phyloP scores from a whole-genome alignment of 352 stramenopile species.

The Pythium myriotylum region DNA sequence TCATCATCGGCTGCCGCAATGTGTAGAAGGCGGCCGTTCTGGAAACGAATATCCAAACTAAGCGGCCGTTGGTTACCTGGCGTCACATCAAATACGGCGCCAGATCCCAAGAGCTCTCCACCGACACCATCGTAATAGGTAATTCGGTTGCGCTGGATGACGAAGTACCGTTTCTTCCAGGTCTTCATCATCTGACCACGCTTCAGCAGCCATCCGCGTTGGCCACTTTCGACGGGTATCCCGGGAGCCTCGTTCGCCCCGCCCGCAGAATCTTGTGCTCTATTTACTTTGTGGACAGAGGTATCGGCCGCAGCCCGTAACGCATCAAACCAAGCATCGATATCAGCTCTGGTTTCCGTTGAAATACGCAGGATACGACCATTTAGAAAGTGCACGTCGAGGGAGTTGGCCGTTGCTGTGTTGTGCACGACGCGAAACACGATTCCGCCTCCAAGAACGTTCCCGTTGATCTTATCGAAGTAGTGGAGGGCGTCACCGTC shows the following conservation, averaged over 20 bases:
- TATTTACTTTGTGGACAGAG: slow-evolving; percentile 9
- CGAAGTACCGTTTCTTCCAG: slow-evolving; percentile 84
- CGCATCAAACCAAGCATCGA: slow-evolving; percentile 51
- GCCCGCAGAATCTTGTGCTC: not conserved
- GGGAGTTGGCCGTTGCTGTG: slow-evolving; percentile 30
- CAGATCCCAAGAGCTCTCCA: slow-evolving; percentile 54
- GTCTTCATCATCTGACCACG: slow-evolving; percentile 82
- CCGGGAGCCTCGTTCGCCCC: not conserved
- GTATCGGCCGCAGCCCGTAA: slow-evolving; percentile 23
- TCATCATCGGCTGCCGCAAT: slow-evolving; percentile 58
- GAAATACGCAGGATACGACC: slow-evolving; percentile 52
- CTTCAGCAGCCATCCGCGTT: slow-evolving; percentile 76
- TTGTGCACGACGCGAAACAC: slow-evolving; percentile 54
- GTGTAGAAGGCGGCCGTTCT: slow-evolving; percentile 71
- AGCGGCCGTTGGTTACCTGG: slow-evolving; percentile 61
- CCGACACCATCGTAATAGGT: slow-evolving; percentile 50
- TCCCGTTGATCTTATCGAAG: slow-evolving; percentile 49
- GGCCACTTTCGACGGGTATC: not conserved
- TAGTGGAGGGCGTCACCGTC: slow-evolving; percentile 52
- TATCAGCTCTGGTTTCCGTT: slow-evolving; percentile 44
- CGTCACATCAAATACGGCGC: slow-evolving; percentile 66
- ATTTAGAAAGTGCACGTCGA: slow-evolving; percentile 53
- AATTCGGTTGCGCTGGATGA: slow-evolving; percentile 63
- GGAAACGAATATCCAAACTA: slow-evolving; percentile 71
- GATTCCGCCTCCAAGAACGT: slow-evolving; percentile 40